Percentiles rank a stretch among this genome's conserved stretches.
Conservation (phyloP, 208 protist species). For the Acanthamoeba rhysodes region DNA sequence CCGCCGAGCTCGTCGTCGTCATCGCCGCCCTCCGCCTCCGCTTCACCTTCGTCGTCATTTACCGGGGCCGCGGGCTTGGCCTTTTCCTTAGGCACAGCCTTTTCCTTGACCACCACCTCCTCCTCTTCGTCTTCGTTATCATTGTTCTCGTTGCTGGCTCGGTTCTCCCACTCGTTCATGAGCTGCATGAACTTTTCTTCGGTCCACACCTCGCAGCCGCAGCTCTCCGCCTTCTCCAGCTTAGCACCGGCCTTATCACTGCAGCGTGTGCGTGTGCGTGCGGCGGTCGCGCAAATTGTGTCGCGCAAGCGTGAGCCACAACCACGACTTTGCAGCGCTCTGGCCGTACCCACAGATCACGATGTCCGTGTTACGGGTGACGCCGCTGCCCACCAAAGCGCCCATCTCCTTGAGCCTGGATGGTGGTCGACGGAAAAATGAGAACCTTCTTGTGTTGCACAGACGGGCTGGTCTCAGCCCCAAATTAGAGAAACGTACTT, state of each 20-base stretch:
- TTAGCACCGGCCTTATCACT: constrained; percentile 52
- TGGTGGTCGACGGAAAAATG: not conserved
- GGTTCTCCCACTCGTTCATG: constrained; percentile 2
- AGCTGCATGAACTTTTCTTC: constrained; percentile 59
- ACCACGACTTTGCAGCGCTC: too few relatives aligned
- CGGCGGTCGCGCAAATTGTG: not conserved
- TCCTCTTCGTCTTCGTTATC: constrained; percentile 19
- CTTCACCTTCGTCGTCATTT: not conserved
- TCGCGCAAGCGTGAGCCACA: too few relatives aligned
- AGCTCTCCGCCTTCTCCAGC: constrained; percentile 30
- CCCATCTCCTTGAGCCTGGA: constrained; percentile 14
- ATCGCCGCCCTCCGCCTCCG: not conserved
- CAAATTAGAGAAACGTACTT: not conserved
- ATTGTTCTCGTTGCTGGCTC: not conserved
- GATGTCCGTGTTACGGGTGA: constrained; percentile 29
- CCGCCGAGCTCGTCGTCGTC: not conserved
- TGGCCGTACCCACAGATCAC: not conserved
- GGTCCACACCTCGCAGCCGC: constrained; percentile 29
- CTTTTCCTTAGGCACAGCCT: not conserved
- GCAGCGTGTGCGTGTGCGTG: not conserved
- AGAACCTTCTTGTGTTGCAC: not conserved
- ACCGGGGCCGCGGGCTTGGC: not conserved
- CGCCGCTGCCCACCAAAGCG: not conserved
- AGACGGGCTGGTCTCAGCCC: too few relatives aligned
- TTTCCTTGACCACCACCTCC: not conserved